Base-by-base conservation (phyloP, 1,284 basidiomycete species). In the Cutaneotrichosporon spelunceum region DNA sequence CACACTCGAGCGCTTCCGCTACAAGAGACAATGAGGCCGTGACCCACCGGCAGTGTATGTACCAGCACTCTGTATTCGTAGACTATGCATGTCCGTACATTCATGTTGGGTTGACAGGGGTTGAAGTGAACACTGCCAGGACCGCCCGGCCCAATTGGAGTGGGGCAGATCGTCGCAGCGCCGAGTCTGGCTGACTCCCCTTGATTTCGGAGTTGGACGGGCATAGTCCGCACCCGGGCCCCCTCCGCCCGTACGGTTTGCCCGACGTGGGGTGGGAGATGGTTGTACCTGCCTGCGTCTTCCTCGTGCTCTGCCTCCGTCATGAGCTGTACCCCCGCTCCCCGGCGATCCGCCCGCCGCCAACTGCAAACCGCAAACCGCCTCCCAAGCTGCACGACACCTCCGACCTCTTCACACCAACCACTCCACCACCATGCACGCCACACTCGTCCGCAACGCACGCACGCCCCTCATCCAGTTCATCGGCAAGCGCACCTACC, bases 381-480 rank as follows among this genome's bases (percentile, higher is more conserved):
- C 55, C 44, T 33, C 55, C 26, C 55, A 14, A 30, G 19, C 24
- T 11, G 34, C 33, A 14, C 23, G 14, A 39, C 23, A 42, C 4
- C 39, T 7, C 19, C 5, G 36, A 39, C 9, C 48, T 53, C 45
- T 21, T 21, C 53, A 59, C 36, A 53, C 11, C 45, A 33, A 29
- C 24, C 36, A 10, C 52, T 39, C 24, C 8, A 10, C 11, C 62
- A 71, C 55, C 30, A 75, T 77, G 75, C 63, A 67, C 59, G 59
- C 68, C 34, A 66, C 72, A 21, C 36, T 64, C 34, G 33, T 74
- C 45, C 66, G 69, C 48, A 62, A 67, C 42, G 73, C 59, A 11
- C 74, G 49, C 72, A 83, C 75, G 64, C 90, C 90, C 29, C 85
- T 91, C 75, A 93, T 93, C 64, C 84, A 83, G 70, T 93, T 93